A percentile compares a stretch with the other conserved stretches of the same genome.
These are phyloP conservation scores for Pseudozyma sp. DNA, from an alignment of 1,284 basidiomycete species.

Conservation along the genomic window DNA sequence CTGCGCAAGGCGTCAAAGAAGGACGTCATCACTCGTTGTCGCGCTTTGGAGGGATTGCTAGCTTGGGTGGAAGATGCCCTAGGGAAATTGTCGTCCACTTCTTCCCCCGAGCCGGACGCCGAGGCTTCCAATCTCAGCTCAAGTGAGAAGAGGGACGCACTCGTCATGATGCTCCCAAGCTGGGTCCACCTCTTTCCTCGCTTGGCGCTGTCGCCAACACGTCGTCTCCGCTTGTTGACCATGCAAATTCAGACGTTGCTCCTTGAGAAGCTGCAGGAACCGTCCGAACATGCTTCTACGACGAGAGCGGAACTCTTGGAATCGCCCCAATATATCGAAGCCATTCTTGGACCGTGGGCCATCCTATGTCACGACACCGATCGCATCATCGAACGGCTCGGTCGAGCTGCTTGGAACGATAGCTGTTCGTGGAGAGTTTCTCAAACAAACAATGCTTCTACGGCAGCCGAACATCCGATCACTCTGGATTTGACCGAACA, in stretches of 20 bases:
- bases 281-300: conserved; percentile 35
- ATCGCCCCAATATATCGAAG: conserved; percentile 76
- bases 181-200: conserved; percentile 92
- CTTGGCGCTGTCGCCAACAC: conserved; percentile 82
- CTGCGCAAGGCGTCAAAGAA: conserved; percentile 88
- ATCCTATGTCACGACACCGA: conserved; percentile 81
- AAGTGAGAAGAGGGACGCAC: conserved; percentile 69
- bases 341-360: conserved; percentile 83
- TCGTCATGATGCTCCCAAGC: conserved; percentile 80
- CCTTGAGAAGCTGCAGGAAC: conserved; percentile 70
- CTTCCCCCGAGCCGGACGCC: conserved; percentile 64
- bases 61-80: conserved; percentile 75
- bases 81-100: conserved; percentile 68
- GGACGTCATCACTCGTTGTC: conserved; percentile 85
- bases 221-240: conserved; percentile 79
- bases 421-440: conserved; percentile 22
- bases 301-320: conserved; percentile 75
- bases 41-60: conserved; percentile 86
- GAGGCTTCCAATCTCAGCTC: conserved; percentile 24
- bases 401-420: conserved; percentile 73
- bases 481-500: conserved; percentile 32
- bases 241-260: conserved; percentile 79
- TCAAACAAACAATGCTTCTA: neutral
- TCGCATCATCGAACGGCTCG: conserved; percentile 74
- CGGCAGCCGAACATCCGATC: neutral